These are phyloP conservation scores for Akanthomyces uredinophilus DNA, from an alignment of 2,329 filamentous ascomycete species.

Conservation along the genomic window DNA sequence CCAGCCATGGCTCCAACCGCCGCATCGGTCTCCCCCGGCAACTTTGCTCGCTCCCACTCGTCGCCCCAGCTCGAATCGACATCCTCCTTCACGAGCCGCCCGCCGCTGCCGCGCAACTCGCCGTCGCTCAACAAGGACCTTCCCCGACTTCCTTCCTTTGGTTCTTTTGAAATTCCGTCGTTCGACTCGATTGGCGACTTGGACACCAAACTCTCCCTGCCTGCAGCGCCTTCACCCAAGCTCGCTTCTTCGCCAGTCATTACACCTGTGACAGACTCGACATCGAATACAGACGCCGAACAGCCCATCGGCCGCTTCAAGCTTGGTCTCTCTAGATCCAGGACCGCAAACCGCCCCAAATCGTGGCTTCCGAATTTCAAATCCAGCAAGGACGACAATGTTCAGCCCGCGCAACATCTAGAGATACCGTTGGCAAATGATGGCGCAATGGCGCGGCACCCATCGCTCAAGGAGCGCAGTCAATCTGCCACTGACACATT, in stretches of 20 bases:
- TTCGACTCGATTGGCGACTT: slow-evolving; percentile 48
- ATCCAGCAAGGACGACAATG: slow-evolving; percentile 27
- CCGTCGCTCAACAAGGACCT: slow-evolving; percentile 24
- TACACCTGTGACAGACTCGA: background rate
- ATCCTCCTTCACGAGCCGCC: slow-evolving; percentile 21
- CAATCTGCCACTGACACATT: slow-evolving; percentile 42
- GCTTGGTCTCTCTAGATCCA: background rate
- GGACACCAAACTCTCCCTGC: slow-evolving; percentile 40
- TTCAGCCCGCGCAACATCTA: slow-evolving; percentile 22
- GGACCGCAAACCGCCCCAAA: slow-evolving; percentile 42
- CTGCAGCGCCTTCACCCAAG: slow-evolving; percentile 17
- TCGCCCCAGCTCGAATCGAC: slow-evolving; percentile 28
- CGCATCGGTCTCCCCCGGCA: slow-evolving; percentile 21
- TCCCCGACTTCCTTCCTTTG: slow-evolving; percentile 28
- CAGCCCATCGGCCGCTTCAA: slow-evolving; percentile 23
- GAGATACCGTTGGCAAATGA: slow-evolving; percentile 24
- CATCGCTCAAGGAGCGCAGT: slow-evolving; percentile 29
- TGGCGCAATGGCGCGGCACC: slow-evolving; percentile 19
- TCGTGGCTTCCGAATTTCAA: slow-evolving; percentile 49
- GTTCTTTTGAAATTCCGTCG: slow-evolving; percentile 47
- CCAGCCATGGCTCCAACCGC: slow-evolving; percentile 35
- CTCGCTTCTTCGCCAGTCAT: background rate
- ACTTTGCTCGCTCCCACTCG: slow-evolving; percentile 32
- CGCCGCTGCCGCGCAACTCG: slow-evolving; percentile 11
- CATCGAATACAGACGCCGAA: slow-evolving; percentile 32